A percentile compares a stretch with the other conserved stretches of the same genome.
These are phyloP conservation scores for Phialophora chinensis DNA, from an alignment of 2,329 filamentous ascomycete genomes.

Conservation along the genomic window DNA sequence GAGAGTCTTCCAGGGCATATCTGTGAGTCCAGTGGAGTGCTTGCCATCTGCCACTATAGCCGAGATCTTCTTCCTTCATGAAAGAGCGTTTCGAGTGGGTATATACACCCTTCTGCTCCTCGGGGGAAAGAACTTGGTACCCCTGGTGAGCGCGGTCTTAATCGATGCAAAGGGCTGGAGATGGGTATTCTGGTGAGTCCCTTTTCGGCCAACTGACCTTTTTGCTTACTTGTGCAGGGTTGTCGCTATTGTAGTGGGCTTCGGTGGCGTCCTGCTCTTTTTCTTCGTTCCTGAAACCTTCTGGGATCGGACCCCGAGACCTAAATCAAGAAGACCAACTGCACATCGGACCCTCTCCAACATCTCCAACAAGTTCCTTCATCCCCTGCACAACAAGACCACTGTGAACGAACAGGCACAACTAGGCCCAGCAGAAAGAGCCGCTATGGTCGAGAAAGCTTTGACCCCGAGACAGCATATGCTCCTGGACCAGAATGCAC, in stretches of 20 bases:
- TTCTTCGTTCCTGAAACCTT: slow-evolving; percentile 95
- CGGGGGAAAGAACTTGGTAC: slow-evolving; percentile 88
- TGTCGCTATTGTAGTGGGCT: slow-evolving; percentile 77
- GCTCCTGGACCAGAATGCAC: slow-evolving; percentile 31
- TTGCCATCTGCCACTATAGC: slow-evolving; percentile 92
- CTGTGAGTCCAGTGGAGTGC: slow-evolving; percentile 89
- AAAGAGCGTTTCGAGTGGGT: slow-evolving; percentile 88
- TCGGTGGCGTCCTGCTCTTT: slow-evolving; percentile 75
- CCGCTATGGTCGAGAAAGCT: slow-evolving; percentile 23
- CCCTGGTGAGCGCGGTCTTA: slow-evolving; percentile 82
- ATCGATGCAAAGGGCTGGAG: slow-evolving; percentile 81
- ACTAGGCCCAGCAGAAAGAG: slow-evolving; percentile 8
- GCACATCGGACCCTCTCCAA: slow-evolving; percentile 40
- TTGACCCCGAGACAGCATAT: slow-evolving; percentile 32
- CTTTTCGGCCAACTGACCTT: slow-evolving; percentile 36
- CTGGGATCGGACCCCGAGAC: slow-evolving; percentile 81
- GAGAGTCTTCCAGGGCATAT: slow-evolving; percentile 84
- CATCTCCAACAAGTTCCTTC: slow-evolving; percentile 9
- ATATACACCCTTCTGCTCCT: slow-evolving; percentile 90
- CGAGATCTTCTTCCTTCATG: slow-evolving; percentile 95
- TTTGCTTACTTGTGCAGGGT: slow-evolving; percentile 22
- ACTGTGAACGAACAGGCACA: slow-evolving; percentile 9
- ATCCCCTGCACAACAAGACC: slow-evolving; percentile 28
- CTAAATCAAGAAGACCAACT: slow-evolving; percentile 48
- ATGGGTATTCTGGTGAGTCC: slow-evolving; percentile 76